Evolutionary conservation across 805 yeast genomes (phyloP), one percentile per base, ranked within the genome.

Genomic region (Ogataea allantospora): DNA sequence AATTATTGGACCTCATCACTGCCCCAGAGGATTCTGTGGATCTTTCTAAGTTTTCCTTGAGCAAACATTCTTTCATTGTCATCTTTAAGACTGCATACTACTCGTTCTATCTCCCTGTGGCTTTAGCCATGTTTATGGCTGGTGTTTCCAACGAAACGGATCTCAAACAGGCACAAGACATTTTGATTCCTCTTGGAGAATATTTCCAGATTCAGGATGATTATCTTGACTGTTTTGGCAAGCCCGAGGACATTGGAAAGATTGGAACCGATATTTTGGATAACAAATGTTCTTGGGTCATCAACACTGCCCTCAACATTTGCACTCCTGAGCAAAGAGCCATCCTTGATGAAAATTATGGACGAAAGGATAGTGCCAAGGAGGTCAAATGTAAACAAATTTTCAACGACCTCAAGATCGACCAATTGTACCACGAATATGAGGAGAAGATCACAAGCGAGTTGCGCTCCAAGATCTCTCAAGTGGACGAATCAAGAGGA

Each of bases 131-230:
- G 96, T 83, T 70, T 66, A 83, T 87, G 75, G 83, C 95, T 42
- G 98, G 96, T 38, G 62, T 84, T 52, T 71, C 71, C 43, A 71
- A 75, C 54, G 83, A 73, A 39, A 63, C 68, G 53, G 96, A 91
- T 63, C 75, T 93, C 61, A 75, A 85, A 60, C 98, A 91, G 70
- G 96, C 88, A 13, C 74, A 72, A 46, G 93, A 86, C 51, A 80
- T 93, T 27, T 74, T 93, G 63, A 80, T 93, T 48, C 97, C 97
- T 40, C 76, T 93, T 51, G 99, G 99, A 43, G 97, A 93, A 65
- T 93, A 93, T 65, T 93, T 93, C 82, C 99, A 93, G 71, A 87
- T 93, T 53, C 99, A 93, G 70, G 99, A 93, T 62, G 99, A 93
- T 65, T 93, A 74, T 70, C 77, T 93, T 50, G 99, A 93, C 66